Percentiles rank a stretch among this genome's conserved stretches.
Evolutionary conservation across 495 filamentous ascomycete species (phyloP).

Genomic region (Annulohypoxylon maeteangense): DNA sequence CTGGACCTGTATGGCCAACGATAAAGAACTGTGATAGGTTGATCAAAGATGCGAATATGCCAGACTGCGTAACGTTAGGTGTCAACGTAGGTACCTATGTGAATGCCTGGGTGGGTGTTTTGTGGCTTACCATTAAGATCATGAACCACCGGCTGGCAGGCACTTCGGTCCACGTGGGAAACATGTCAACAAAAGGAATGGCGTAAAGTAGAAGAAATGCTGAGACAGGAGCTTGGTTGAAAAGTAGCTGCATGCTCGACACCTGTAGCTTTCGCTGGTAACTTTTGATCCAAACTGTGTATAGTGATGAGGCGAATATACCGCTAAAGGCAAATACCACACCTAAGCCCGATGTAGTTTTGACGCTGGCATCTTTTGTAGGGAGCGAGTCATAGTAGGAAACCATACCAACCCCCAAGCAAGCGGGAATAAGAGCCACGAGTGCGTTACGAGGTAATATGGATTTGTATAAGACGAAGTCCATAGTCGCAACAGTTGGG

Average conservation of each 20-base stretch:
- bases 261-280: slow-evolving; percentile 74
- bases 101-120: neutral
- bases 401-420: slow-evolving; percentile 73
- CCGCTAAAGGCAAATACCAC: slow-evolving; percentile 72
- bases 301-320: slow-evolving; percentile 72
- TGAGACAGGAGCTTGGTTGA: slow-evolving; percentile 76
- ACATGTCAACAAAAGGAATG: slow-evolving; percentile 72
- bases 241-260: slow-evolving; percentile 76
- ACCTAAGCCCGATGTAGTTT: slow-evolving; percentile 64
- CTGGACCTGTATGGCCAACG: slow-evolving; percentile 73
- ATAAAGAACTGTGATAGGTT: slow-evolving; percentile 83
- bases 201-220: slow-evolving; percentile 71
- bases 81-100: slow-evolving; percentile 25
- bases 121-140: slow-evolving; percentile 62
- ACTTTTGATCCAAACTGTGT: slow-evolving; percentile 74
- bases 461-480: slow-evolving; percentile 70
- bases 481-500: slow-evolving; percentile 73
- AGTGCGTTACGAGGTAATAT: slow-evolving; percentile 66
- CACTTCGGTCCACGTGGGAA: slow-evolving; percentile 64
- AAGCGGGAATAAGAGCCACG: slow-evolving; percentile 70
- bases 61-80: slow-evolving; percentile 56
- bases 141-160: slow-evolving; percentile 62
- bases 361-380: slow-evolving; percentile 55
- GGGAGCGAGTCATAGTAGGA: slow-evolving; percentile 76
- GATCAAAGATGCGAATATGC: slow-evolving; percentile 72